Evolutionary conservation across 331 rosid genomes (phyloP).

Genomic region (Telfairia occidentalis): DNA sequence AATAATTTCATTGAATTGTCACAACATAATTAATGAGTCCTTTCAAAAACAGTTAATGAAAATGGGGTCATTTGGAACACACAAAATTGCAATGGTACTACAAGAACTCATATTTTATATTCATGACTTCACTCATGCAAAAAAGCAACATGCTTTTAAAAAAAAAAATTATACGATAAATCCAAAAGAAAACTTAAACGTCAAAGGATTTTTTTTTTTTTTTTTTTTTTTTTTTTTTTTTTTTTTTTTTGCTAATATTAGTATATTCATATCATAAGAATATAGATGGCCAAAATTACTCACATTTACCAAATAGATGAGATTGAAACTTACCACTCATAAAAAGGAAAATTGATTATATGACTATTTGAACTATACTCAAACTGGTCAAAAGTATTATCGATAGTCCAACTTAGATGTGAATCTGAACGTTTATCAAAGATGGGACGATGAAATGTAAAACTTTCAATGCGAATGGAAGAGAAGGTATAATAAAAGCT

Average conservation of each 20-base stretch:
- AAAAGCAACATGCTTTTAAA: neutral
- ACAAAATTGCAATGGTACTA: neutral
- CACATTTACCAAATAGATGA: neutral
- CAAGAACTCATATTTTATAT: neutral
- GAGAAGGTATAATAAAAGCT: slow-evolving; percentile 4
- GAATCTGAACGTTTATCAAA: neutral
- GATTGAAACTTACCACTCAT: neutral
- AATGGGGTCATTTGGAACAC: slow-evolving; percentile 1
- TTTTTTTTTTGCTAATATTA: neutral
- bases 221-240: neutral
- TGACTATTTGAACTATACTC: neutral
- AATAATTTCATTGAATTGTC: neutral
- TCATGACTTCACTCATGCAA: neutral
- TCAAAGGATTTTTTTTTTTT: too few species aligned
- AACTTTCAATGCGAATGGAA: neutral
- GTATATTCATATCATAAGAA: neutral
- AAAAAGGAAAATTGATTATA: too few species aligned
- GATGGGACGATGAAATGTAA: neutral
- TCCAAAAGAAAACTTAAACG: neutral
- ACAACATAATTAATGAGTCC: slow-evolving; percentile 10
- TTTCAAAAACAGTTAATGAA: neutral
- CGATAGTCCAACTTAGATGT: neutral
- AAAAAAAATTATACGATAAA: neutral
- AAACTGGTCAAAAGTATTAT: neutral
- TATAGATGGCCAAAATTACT: neutral